Base-by-base conservation (phyloP, 768 basidiomycete species). In the Pleurotus djamor region DNA sequence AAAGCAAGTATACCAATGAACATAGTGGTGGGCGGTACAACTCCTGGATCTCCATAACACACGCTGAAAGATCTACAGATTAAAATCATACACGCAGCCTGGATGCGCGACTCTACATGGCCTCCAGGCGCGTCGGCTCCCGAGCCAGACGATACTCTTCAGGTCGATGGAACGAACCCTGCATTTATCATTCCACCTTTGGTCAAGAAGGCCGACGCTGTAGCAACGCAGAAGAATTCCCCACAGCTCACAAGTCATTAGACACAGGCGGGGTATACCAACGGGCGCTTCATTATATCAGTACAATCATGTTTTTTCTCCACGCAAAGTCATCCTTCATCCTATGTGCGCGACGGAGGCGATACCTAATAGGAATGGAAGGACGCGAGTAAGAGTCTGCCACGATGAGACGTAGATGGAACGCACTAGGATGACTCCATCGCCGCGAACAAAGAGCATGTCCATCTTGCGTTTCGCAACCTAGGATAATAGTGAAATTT, bases 391-490 rank as follows among this genome's bases (percentile, higher is more conserved):
- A 50, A 51, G 28, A 59, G 61, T 56, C 34, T n/a, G 58, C 59
- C 67, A 59, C 57, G 45, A 17, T 37, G 52, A 47, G 17, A 61
- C 52, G 32, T 14, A 47, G 17, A 47, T 14, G 5, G 49, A 28
- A 78, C 87, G 61, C 62, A 97, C 96, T 71, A 98, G 76, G 63
- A 98, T 98, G 16, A 98, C 96, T 58, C 96, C 94, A 71, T 98
- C 96, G 52, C 96, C 96, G 71, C 97, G 80, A 1, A 99, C 96
- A 68, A 98, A 99, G 44, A 99, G 80, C 96, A 99, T 98, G 54
- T 96, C 94, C 83, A 96, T 87, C 72, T 92, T 94, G 67, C 96
- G 81, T 74, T 94, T 95, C 59, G 92, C 93, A 17, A 94, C 85
- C 95, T 96, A 67, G 33, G 14, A 43, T 21, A 37, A 38, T 36